Conservation (phyloP, 805 yeast genomes). For the Nakazawaea anatomiae region DNA sequence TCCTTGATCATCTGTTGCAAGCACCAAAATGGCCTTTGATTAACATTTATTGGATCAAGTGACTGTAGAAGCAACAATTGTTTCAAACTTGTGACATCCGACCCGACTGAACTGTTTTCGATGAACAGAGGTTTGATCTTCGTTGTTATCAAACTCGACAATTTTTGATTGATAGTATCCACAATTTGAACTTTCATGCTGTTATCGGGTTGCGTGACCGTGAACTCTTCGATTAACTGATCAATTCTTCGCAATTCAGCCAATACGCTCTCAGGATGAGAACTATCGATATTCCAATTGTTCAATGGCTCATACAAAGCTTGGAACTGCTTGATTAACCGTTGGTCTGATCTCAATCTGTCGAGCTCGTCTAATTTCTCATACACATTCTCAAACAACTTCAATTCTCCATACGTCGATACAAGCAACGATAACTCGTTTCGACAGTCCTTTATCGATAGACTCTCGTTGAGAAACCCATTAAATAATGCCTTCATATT, state of each 20-base stretch:
- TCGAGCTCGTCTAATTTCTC: constrained; percentile 13
- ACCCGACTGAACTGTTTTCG: not conserved
- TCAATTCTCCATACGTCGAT: constrained; percentile 8
- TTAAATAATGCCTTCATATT: not conserved
- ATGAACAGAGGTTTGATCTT: constrained; percentile 1
- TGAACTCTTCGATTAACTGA: not conserved
- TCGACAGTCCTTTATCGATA: not conserved
- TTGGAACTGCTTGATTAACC: not conserved
- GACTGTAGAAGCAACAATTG: constrained; percentile 26
- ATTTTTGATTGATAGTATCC: constrained; percentile 16
- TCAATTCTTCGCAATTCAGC: not conserved
- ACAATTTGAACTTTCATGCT: not conserved
- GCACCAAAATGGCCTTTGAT: constrained; percentile 43
- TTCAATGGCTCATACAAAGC: not conserved
- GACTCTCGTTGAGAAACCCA: not conserved
- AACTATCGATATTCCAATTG: not conserved
- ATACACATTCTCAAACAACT: constrained; percentile 13
- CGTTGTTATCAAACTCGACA: constrained; percentile 12
- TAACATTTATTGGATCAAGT: constrained; percentile 20
- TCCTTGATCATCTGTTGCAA: constrained; percentile 40
- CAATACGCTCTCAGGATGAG: not conserved
- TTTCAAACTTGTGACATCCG: constrained; percentile 10
- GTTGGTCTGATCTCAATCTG: not conserved
- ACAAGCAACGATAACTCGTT: not conserved
- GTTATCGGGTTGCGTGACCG: not conserved